Evolutionary conservation across 305 asterid species (phyloP).

Genomic region (Ajuga reptans): DNA sequence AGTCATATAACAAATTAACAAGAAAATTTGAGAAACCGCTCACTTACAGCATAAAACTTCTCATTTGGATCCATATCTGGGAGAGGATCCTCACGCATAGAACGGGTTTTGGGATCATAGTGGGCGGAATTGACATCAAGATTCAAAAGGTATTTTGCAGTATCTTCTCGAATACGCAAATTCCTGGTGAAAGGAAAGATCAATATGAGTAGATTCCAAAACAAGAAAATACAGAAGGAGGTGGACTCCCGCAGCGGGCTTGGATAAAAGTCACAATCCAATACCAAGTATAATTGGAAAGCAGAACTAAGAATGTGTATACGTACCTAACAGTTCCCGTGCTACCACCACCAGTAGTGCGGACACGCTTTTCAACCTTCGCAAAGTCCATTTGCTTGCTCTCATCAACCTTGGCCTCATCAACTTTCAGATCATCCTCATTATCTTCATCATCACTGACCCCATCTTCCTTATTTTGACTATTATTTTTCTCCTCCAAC

Average conservation of each 20-base stretch:
- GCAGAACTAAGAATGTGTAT: background rate
- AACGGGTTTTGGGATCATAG: slow-evolving; percentile 92
- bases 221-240: background rate
- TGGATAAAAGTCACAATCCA: too few relatives aligned
- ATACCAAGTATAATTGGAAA: too few relatives aligned
- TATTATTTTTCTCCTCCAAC: slow-evolving; percentile 80
- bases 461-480: slow-evolving; percentile 43
- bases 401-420: slow-evolving; percentile 97
- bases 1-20: too few relatives aligned
- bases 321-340: slow-evolving; percentile 92
- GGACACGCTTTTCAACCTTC: slow-evolving; percentile 97
- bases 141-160: slow-evolving; percentile 93
- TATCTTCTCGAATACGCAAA: slow-evolving; percentile 90
- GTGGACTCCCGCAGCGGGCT: too few relatives aligned
- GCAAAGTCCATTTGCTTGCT: slow-evolving; percentile 99
- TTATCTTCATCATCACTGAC: slow-evolving; percentile 78
- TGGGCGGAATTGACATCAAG: slow-evolving; percentile 91
- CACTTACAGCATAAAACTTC: slow-evolving; percentile 74
- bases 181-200: slow-evolving; percentile 41
- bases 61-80: slow-evolving; percentile 97
- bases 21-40: too few relatives aligned
- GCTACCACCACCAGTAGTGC: slow-evolving; percentile 99
- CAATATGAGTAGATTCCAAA: background rate
- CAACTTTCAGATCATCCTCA: slow-evolving; percentile 77
- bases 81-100: slow-evolving; percentile 99